Conservation (phyloP, 148 eudicot species). For the Chenopodium quinoa region DNA sequence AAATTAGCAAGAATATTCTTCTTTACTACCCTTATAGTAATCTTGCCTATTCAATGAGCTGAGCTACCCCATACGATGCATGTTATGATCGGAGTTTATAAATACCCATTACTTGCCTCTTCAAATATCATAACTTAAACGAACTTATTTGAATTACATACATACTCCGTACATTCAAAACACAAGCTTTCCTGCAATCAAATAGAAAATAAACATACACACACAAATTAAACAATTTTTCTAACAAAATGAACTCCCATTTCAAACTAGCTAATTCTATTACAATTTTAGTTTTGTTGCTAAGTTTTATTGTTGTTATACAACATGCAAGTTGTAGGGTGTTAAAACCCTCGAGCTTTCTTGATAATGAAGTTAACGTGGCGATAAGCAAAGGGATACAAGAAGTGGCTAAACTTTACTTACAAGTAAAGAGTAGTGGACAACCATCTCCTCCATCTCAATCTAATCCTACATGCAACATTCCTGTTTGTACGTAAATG, state of each 20-base stretch:
- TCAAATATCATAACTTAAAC: not conserved
- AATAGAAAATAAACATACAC: too few species aligned
- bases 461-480: not conserved
- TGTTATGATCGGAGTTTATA: too few species aligned
- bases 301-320: not conserved
- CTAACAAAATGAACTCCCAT: not conserved
- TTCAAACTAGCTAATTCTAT: not conserved
- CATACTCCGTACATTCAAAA: not conserved
- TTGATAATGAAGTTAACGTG: not conserved
- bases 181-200: not conserved
- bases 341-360: too few species aligned
- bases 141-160: too few species aligned
- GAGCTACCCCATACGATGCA: too few species aligned
- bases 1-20: not conserved
- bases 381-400: not conserved
- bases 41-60: too few species aligned
- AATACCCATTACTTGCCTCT: not conserved
- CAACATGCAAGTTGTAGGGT: not conserved
- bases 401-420: not conserved
- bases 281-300: too few species aligned
- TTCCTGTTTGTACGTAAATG: not conserved
- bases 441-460: not conserved
- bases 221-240: not conserved
- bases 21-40: not conserved
- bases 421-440: not conserved